These are phyloP conservation scores for Arxiozyma heterogenica DNA, from an alignment of 1,139 yeast genomes.

Conservation along the genomic window DNA sequence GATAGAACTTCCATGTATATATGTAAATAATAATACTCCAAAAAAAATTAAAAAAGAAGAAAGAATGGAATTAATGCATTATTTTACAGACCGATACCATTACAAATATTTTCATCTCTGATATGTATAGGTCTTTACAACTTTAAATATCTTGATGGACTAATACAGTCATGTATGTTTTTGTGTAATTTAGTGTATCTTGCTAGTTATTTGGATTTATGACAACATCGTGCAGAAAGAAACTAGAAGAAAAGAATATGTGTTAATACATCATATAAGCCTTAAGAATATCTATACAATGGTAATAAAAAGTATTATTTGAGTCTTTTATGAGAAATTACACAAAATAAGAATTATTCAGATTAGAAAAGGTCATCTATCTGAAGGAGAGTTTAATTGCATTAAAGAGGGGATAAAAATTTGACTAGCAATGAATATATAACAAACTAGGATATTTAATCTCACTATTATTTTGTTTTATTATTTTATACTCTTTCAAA, in stretches of 20 bases:
- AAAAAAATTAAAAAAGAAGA: neutral
- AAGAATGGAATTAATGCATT: neutral
- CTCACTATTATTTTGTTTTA: neutral
- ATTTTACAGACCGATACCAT: too few relatives aligned
- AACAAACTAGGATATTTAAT: conserved; percentile 1
- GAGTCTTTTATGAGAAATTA: neutral
- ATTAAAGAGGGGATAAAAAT: too few relatives aligned
- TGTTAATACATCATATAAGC: too few relatives aligned
- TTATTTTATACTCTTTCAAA: too few relatives aligned
- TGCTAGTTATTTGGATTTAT: neutral
- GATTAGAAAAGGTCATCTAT: too few relatives aligned
- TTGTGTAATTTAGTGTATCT: too few relatives aligned
- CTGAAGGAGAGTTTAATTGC: neutral
- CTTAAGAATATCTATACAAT: neutral
- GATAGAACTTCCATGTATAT: conserved; percentile 1
- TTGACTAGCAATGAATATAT: conserved; percentile 2
- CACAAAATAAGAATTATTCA: too few relatives aligned
- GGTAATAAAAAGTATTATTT: neutral
- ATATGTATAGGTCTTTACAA: neutral
- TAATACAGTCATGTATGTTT: neutral
- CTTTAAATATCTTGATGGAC: neutral
- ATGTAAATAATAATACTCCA: neutral
- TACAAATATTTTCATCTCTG: too few relatives aligned
- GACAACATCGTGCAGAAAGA: neutral
- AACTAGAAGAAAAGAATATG: neutral